Evolutionary conservation across 2,329 filamentous ascomycete genomes (phyloP), one percentile per base, ranked within the genome.

Genomic region (Clarireedia homoeocarpa): DNA sequence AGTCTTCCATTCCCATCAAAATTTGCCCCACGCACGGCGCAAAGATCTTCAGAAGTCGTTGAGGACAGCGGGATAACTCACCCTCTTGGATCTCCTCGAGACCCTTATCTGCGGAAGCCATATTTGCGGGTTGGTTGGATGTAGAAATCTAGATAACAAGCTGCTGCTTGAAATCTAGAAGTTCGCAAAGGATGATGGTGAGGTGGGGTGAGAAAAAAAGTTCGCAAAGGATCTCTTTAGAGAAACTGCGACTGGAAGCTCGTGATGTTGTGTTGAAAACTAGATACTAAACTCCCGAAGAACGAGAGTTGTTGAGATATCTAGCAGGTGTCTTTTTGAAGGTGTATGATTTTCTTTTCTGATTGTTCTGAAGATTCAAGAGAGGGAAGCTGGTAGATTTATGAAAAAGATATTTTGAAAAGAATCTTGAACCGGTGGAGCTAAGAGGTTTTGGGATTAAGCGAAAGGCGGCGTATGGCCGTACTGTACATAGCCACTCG

Each of bases 61-160:
- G 23, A n/a, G 0, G 24, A 30, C 20, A 50, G 51, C 46, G 12
- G 47, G 57, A 57, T 15, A 56, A 62, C 89, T 80, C 81, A 95
- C 90, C 84, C 82, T 95, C 91, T 74, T 89, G 87, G 78, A 96
- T 86, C 76, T 97, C 92, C 83, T 96, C 91, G 80, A 97, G 90
- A 83, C 92, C 92, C 83, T 95, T 96, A 71, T 90, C 88, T 75
- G 75, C 46, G 53, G 53, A 72, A 90, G 91, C 92, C 92, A 97
- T 97, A 84, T 88, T 96, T 92, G 89, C 85, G 85, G 78, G 80
- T 77, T 70, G 26, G 51, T 61, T 65, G 68, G 51, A 71, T 63
- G 70, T 71, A 71, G 72, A 46, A 75, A 83, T 81, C 79, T 79
- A 83, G 82, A 85, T 82, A 85, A 83, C 88, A 89, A 87, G 85